Base-by-base conservation (phyloP, 768 basidiomycete genomes). In the Leccinum disarticulatum region DNA sequence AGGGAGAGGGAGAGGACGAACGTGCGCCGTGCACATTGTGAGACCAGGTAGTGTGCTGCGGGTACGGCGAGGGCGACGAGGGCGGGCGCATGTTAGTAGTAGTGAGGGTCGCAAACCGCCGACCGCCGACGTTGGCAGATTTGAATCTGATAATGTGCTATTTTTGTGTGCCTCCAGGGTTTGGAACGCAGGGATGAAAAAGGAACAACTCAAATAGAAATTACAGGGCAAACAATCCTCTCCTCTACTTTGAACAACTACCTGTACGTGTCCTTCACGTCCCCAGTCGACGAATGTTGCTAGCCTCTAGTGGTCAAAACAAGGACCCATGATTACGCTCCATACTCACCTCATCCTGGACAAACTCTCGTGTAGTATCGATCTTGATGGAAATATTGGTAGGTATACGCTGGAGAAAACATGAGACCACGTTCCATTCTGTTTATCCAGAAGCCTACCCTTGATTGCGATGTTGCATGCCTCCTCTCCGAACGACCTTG, bases 401-500 rank as follows among this genome's bases (percentile, higher is more conserved):
- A 36, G 33, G 31, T 13, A 52, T 2, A 13, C 22, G 31, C 52
- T 52, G 30, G 22, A 15, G n/a, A 25, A 22, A 36, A 22, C 19
- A 15, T 52, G 33, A 52, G 22, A 22, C 8, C 33, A 22, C 14
- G n/a, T 22, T 30, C 17, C 8, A n/a, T 22, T 15, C 22, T 4
- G 27, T 51, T 25, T 13, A 9, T 33, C 33, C 22, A 49, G 49
- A 30, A 14, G 17, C 30, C 55, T 22, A 56, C 55, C 47, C n/a
- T 49, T 15, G 55, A 36, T 22, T 31, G 13, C 1, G 54, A 35
- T 17, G 10, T 28, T 28, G 52, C 55, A 31, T 52, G 13, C 22
- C 19, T 36, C 19, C 52, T 36, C 6, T 52, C 33, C 22, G 49
- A 27, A 22, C 17, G 52, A 14, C 41, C 56, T 9, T 68, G 67